These are phyloP conservation scores for Populus euphratica DNA, from an alignment of 345 rosid species.

Conservation along the genomic window DNA sequence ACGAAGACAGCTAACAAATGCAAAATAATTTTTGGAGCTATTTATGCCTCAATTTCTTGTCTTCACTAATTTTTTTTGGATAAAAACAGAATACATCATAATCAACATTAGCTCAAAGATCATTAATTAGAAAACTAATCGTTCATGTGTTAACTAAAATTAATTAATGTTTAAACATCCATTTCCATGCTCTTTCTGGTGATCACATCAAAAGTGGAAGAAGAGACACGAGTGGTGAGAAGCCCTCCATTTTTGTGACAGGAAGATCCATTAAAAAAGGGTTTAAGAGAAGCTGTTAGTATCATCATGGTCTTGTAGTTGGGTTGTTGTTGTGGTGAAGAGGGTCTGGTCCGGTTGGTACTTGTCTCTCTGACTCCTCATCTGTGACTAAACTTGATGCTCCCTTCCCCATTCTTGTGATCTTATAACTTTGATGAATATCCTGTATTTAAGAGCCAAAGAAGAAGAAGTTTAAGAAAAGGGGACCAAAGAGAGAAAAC, in stretches of 20 bases:
- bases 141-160: too few relatives aligned
- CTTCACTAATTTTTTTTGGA: too few relatives aligned
- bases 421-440: not conserved
- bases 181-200: too few relatives aligned
- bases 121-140: too few relatives aligned
- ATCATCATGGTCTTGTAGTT: slow-evolving; percentile 16
- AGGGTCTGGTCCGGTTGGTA: slow-evolving; percentile 66
- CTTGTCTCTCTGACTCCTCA: slow-evolving; percentile 43
- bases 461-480: not conserved
- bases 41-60: too few relatives aligned
- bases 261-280: too few relatives aligned
- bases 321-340: slow-evolving; percentile 56
- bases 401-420: slow-evolving; percentile 2
- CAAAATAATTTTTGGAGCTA: too few relatives aligned
- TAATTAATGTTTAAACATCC: not conserved
- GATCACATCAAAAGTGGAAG: too few relatives aligned
- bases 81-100: too few relatives aligned
- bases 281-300: too few relatives aligned
- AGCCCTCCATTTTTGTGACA: not conserved
- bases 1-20: too few relatives aligned
- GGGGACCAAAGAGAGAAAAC: not conserved
- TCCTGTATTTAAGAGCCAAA: slow-evolving; percentile 17
- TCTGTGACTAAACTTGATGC: not conserved
- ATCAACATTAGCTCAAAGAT: too few relatives aligned
- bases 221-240: not conserved